These are phyloP conservation scores for Calendula officinalis DNA, from an alignment of 129 eudicot genomes.

Conservation along the genomic window DNA sequence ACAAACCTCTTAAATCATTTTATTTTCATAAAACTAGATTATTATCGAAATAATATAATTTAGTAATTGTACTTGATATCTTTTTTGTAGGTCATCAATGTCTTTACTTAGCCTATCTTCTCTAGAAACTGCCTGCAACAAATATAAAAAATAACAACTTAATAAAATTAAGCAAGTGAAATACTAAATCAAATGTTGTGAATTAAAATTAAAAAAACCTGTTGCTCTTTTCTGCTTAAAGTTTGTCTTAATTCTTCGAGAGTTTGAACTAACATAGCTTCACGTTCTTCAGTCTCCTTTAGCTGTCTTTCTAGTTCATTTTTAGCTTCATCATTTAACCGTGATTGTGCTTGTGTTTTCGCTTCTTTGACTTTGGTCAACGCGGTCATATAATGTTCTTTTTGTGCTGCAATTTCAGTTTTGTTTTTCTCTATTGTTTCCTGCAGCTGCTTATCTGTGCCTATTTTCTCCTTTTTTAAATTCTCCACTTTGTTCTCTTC, in stretches of 20 bases:
- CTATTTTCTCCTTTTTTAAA: conserved; percentile 70
- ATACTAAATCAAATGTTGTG: not conserved
- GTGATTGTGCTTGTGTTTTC: conserved; percentile 77
- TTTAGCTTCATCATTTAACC: conserved; percentile 81
- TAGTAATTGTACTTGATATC: conserved; percentile 61
- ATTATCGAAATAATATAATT: not conserved
- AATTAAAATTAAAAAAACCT: conserved; percentile 41
- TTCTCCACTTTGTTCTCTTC: conserved; percentile 89
- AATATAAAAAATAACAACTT: conserved; percentile 1
- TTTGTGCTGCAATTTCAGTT: conserved; percentile 73
- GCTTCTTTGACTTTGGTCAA: conserved; percentile 78
- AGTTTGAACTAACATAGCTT: conserved; percentile 80
- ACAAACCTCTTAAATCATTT: not conserved
- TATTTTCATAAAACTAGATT: not conserved
- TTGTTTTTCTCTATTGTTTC: conserved; percentile 84
- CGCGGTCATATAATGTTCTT: conserved; percentile 65
- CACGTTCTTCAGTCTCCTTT: conserved; percentile 74
- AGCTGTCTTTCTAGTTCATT: conserved; percentile 67
- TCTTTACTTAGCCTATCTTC: conserved; percentile 88
- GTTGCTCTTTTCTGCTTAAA: conserved; percentile 78
- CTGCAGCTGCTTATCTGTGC: conserved; percentile 81
- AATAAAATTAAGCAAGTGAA: not conserved
- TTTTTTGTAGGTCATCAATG: conserved; percentile 80
- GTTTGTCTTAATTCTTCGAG: conserved; percentile 85
- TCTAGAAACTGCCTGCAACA: conserved; percentile 62